Percentiles rank a stretch among this genome's conserved stretches.
Evolutionary conservation across 192 early-diverging fungal genomes (phyloP).

Genomic region (Podila clonocystis): DNA sequence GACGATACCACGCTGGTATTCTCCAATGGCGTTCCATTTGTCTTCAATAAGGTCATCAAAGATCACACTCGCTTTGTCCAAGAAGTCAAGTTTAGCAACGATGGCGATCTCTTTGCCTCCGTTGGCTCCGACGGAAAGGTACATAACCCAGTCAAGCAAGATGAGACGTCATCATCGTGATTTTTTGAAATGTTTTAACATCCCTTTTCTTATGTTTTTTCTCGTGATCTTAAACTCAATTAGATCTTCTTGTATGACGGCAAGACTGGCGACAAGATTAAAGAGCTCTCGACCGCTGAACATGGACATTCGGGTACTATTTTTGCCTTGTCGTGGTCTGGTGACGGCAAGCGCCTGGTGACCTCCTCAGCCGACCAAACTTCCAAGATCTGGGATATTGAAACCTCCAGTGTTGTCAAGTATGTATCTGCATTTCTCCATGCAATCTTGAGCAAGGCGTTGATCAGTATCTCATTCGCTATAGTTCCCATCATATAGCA

Average conservation of each 20-base stretch:
- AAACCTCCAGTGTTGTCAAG: slow-evolving; percentile 70
- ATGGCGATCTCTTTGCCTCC: slow-evolving; percentile 83
- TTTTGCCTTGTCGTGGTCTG: slow-evolving; percentile 89
- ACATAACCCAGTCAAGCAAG: neutral
- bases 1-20: slow-evolving; percentile 93
- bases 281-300: slow-evolving; percentile 57
- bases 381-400: slow-evolving; percentile 92
- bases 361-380: slow-evolving; percentile 90
- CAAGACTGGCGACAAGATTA: slow-evolving; percentile 82
- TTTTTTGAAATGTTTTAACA: neutral
- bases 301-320: slow-evolving; percentile 83
- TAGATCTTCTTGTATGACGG: slow-evolving; percentile 94
- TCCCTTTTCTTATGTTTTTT: neutral
- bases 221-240: neutral
- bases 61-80: slow-evolving; percentile 95
- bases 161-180: neutral
- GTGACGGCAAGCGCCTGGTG: slow-evolving; percentile 78
- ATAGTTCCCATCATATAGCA: slow-evolving; percentile 32
- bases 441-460: too few relatives aligned
- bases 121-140: slow-evolving; percentile 89
- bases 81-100: slow-evolving; percentile 85
- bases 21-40: slow-evolving; percentile 93
- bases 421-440: slow-evolving; percentile 23
- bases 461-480: neutral
- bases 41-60: slow-evolving; percentile 72